Conservation (phyloP, 176 grass and related monocot species). For the Poa pratensis region DNA sequence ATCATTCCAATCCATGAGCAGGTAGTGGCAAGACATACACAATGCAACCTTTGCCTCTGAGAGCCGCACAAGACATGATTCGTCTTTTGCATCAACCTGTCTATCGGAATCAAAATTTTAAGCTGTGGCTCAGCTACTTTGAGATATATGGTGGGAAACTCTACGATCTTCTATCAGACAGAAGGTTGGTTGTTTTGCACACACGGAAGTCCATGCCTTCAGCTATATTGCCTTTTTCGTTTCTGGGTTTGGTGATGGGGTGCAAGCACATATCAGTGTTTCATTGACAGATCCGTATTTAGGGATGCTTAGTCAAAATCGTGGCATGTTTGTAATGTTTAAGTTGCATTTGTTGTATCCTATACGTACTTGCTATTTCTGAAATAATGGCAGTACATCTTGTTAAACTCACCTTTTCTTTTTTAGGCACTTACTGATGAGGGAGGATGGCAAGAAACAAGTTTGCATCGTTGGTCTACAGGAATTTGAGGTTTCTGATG, state of each 20-base stretch:
- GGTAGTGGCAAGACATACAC: slow-evolving; percentile 99
- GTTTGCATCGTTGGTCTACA: slow-evolving; percentile 98
- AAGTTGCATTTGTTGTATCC: slow-evolving; percentile 16
- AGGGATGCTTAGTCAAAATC: slow-evolving; percentile 26
- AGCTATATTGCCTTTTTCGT: slow-evolving; percentile 3
- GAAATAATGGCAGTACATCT: slow-evolving; percentile 6
- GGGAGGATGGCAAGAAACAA: slow-evolving; percentile 98
- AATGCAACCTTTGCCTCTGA: slow-evolving; percentile 93
- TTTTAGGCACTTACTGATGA: slow-evolving; percentile 87
- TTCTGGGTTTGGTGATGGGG: not conserved
- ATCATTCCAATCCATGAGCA: slow-evolving; percentile 47
- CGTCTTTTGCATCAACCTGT: slow-evolving; percentile 72
- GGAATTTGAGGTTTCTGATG: slow-evolving; percentile 97
- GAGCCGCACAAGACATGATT: slow-evolving; percentile 89
- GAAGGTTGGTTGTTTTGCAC: slow-evolving; percentile 63
- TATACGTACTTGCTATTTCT: not conserved
- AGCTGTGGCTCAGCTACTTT: slow-evolving; percentile 99
- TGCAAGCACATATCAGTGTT: not conserved
- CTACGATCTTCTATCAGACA: slow-evolving; percentile 95
- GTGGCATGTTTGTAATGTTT: not conserved
- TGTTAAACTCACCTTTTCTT: slow-evolving; percentile 23
- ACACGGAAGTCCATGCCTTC: not conserved
- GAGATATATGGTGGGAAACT: slow-evolving; percentile 99
- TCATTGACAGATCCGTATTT: slow-evolving; percentile 2
- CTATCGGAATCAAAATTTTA: slow-evolving; percentile 94